phyloP scores from a whole-genome alignment of 441 rosid genomes.

The Raphanus hybrid region DNA sequence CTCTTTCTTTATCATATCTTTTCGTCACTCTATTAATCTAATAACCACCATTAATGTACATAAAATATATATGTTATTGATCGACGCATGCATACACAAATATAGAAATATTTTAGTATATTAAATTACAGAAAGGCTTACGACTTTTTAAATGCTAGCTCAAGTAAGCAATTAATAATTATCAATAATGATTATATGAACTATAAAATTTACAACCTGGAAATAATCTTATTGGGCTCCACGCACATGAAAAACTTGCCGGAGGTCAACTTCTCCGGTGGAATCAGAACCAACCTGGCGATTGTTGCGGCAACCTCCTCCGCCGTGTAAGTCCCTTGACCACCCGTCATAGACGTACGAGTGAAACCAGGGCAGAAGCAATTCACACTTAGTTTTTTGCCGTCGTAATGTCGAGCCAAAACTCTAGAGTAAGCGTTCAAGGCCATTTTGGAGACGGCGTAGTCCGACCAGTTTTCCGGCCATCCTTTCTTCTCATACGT shows the following conservation, averaged over 20 bases:
- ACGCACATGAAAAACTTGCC: conserved; percentile 62
- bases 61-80: neutral
- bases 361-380: conserved; percentile 91
- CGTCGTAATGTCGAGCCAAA: conserved; percentile 52
- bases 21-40: neutral
- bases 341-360: conserved; percentile 79
- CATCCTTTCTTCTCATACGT: conserved; percentile 78
- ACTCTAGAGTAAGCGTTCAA: conserved; percentile 75
- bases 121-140: neutral
- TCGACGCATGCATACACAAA: neutral
- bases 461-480: conserved; percentile 85
- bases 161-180: neutral
- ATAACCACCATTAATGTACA: neutral
- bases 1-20: neutral
- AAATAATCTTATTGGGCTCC: conserved; percentile 38
- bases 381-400: conserved; percentile 55
- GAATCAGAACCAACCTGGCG: conserved; percentile 56
- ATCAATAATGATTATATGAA: neutral
- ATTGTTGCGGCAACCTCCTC: conserved; percentile 58
- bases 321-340: conserved; percentile 70
- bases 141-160: neutral
- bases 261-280: conserved; percentile 51
- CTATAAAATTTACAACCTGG: conserved; percentile 29
- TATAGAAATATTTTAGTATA: neutral
- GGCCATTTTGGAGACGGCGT: conserved; percentile 85